Base-by-base conservation (phyloP, 805 yeast species). In the Metschnikowia continentalis region DNA sequence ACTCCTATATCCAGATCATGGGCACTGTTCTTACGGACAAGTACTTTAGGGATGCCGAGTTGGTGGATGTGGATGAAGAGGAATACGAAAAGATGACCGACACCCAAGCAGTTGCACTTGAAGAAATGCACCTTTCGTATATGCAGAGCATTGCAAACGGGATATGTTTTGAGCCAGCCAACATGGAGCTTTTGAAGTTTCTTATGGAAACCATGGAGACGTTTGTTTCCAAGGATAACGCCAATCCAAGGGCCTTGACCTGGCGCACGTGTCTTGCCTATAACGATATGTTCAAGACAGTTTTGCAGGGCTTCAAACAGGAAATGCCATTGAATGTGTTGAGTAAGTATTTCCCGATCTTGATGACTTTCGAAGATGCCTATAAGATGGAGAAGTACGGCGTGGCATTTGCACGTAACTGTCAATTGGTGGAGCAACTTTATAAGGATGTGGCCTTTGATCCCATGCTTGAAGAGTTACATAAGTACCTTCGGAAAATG, bases 251-350 rank as follows among this genome's bases (percentile, higher is more conserved):
- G 35, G 26, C 45, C 17, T 32, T 42, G 17, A 78, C 88, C 1
- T 86, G 92, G 92, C 76, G 86, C 57, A 74, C 84, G 1, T 81
- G 82, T 56, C 52, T 76, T 1, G 72, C 75, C 1, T 67, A 69
- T 17, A 75, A 71, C 55, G 82, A 79, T 46, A 68, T 72, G 8
- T 64, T 79, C 26, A 61, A 50, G 6, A 48, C 15, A 2, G 20
- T 54, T 2, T 40, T 56, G 33, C 46, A 42, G 51, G 46, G 37
- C 6, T 41, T 33, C 4, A 23, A 48, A 6, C 23, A 13, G 2
- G 15, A 48, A 11, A 10, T 11, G 4, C 47, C 57, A 17, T n/a
- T 48, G 13, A 35, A 11, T 19, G 2, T 4, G 46, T 57, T 32
- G 46, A 50, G 10, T 41, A 47, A 13, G 36, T 60, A 17, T 14